Conservation (phyloP, 257 asterid species). For the Voacanga thouarsii region DNA sequence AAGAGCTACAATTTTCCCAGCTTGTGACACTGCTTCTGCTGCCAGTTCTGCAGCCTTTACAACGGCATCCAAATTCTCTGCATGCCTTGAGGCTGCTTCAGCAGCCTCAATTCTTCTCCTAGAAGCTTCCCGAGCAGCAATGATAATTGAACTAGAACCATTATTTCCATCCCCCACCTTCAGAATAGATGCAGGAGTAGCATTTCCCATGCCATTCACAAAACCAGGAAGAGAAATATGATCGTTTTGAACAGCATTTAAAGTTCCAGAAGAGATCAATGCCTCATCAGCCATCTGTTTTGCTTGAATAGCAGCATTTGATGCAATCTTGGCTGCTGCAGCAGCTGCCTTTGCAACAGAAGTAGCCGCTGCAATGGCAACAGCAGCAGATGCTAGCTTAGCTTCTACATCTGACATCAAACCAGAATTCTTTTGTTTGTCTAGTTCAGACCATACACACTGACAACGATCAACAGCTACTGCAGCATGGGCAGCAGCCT, state of each 20-base stretch:
- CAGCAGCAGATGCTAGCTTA: conserved; percentile 86
- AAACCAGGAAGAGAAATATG: conserved; percentile 27
- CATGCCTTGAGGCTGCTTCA: conserved; percentile 91
- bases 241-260: conserved; percentile 22
- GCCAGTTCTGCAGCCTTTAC: conserved; percentile 95
- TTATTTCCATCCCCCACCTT: conserved; percentile 45
- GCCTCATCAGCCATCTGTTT: conserved; percentile 89
- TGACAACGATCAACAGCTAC: conserved; percentile 74
- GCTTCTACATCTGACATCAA: conserved; percentile 60
- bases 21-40: conserved; percentile 92
- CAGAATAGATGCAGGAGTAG: conserved; percentile 59
- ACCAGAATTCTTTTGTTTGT: conserved; percentile 56
- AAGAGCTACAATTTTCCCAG: conserved; percentile 84
- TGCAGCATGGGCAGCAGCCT: conserved; percentile 78
- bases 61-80: conserved; percentile 87
- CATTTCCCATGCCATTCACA: conserved; percentile 36
- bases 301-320: conserved; percentile 76
- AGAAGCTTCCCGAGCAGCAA: conserved; percentile 93
- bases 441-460: conserved; percentile 71
- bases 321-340: conserved; percentile 93
- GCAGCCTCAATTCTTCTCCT: conserved; percentile 90
- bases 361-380: conserved; percentile 87
- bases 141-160: conserved; percentile 54
- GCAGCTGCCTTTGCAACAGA: conserved; percentile 98
- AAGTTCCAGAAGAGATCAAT: conserved; percentile 34